Base-by-base conservation (phyloP, 805 yeast species). In the Lipomyces mesembrius region DNA sequence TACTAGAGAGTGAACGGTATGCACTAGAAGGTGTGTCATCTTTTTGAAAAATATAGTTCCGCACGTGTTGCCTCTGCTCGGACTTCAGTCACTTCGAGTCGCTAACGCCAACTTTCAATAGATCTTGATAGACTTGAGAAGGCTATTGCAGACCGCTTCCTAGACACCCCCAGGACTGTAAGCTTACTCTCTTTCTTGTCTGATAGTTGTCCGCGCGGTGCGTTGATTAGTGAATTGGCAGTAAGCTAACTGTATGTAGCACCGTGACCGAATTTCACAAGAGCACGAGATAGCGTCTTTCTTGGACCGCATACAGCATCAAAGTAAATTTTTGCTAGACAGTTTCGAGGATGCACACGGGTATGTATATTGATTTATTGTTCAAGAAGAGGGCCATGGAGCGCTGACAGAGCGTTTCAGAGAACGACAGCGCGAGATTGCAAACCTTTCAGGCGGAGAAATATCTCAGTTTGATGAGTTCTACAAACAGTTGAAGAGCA, bases 61-160 rank as follows among this genome's bases (percentile, higher is more conserved):
- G 7, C 1, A 29, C 7, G 6, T 29, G 32, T 29, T 29, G 32
- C 25, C 14, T 35, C 9, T 52, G 20, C 11, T 29, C 32, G 32
- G 29, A 27, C 32, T 29, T 29, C 7, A 29, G 5, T 29, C 32
- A 25, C 17, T 64, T 37, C 11, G 32, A 14, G 59, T 34, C 32
- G 51, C 37, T 63, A 34, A 29, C 52, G 20, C 29, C 11, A 11
- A 27, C 20, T 9, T 35, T 9, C 12, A 14, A 9, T 32, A 73
- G 95, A 90, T 74, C 76, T 90, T 22, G 96, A 93, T 69, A 78
- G 85, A 2, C 83, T 94, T 2, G 96, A 93, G 73, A 73, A 78
- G 35, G 91, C 91, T 0, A 81, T 92, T 0, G 77, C 88, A 0
- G 83, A 83, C 58, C 79, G 98, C 62, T 78, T 92, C 3, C 79